Percentiles rank a stretch among this genome's conserved stretches.
Conservation (phyloP, 768 basidiomycete genomes). For the Chlorophyllum brunneum region DNA sequence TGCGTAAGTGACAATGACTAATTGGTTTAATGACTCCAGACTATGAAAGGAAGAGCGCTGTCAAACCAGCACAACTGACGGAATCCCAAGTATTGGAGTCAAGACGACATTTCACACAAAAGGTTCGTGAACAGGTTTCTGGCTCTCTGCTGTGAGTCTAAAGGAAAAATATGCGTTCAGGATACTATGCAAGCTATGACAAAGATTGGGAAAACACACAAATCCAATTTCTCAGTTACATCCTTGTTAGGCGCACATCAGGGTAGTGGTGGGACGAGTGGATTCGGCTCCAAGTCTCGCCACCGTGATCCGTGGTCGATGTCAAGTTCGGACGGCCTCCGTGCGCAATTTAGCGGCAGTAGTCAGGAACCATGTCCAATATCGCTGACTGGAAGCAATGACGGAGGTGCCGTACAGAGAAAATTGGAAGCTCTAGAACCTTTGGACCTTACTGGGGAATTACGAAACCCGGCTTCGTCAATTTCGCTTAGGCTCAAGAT, state of each 20-base stretch:
- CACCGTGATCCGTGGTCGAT: constrained; percentile 4
- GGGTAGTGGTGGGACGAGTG: too few relatives aligned
- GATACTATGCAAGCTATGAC: background rate
- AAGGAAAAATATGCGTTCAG: too few relatives aligned
- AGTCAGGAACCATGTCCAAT: background rate
- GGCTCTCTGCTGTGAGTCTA: too few relatives aligned
- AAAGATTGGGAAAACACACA: background rate
- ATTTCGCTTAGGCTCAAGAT: constrained; percentile 8
- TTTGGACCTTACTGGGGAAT: background rate
- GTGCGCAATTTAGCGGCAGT: background rate
- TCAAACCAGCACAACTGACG: background rate
- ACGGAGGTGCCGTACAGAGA: background rate
- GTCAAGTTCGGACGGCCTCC: background rate
- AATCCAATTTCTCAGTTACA: constrained; percentile 3
- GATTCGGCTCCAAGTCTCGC: background rate
- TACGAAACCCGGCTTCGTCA: background rate
- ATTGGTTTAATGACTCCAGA: background rate
- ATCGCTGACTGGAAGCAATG: background rate
- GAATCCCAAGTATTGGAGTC: background rate
- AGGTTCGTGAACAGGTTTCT: background rate
- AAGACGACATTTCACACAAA: background rate
- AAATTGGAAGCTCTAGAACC: background rate
- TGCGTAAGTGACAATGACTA: too few relatives aligned
- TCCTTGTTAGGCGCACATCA: background rate
- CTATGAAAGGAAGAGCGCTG: background rate